Evolutionary conservation across 805 yeast species (phyloP).

Genomic region (Teunomyces aglyptinius): DNA sequence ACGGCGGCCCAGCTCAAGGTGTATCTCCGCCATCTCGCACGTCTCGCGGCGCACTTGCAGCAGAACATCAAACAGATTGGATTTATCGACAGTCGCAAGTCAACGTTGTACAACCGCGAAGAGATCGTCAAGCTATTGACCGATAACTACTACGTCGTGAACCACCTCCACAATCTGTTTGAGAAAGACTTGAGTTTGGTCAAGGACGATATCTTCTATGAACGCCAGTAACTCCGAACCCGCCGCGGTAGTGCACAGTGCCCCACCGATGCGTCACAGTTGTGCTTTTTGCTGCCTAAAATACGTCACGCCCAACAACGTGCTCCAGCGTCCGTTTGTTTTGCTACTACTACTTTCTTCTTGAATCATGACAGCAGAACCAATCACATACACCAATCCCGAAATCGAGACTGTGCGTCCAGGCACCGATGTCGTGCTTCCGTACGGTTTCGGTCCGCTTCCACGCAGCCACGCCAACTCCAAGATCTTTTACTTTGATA

Average conservation of each 20-base stretch:
- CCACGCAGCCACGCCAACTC: constrained; percentile 24
- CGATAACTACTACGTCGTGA: constrained; percentile 22
- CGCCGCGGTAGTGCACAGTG: no score
- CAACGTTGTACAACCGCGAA: constrained; percentile 13
- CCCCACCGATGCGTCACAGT: background rate
- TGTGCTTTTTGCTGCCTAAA: no score
- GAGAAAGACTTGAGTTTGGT: constrained; percentile 20
- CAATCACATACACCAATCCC: constrained; percentile 23
- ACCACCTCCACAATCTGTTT: constrained; percentile 18
- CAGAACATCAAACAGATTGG: constrained; percentile 18
- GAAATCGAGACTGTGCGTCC: constrained; percentile 15
- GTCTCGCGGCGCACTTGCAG: constrained; percentile 17
- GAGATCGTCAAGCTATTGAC: constrained; percentile 21
- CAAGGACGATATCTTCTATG: constrained; percentile 24
- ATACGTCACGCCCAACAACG: background rate
- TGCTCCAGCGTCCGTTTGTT: background rate
- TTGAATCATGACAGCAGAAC: constrained; percentile 8
- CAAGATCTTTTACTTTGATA: constrained; percentile 75
- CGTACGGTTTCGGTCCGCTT: constrained; percentile 35
- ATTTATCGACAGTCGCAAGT: constrained; percentile 7
- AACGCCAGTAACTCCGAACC: no score
- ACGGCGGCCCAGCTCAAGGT: constrained; percentile 9
- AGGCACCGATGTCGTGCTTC: constrained; percentile 22
- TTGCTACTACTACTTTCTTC: background rate
- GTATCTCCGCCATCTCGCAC: constrained; percentile 10